Base-by-base conservation (phyloP, 192 early-diverging fungal species). In the Ambispora gerdemannii region DNA sequence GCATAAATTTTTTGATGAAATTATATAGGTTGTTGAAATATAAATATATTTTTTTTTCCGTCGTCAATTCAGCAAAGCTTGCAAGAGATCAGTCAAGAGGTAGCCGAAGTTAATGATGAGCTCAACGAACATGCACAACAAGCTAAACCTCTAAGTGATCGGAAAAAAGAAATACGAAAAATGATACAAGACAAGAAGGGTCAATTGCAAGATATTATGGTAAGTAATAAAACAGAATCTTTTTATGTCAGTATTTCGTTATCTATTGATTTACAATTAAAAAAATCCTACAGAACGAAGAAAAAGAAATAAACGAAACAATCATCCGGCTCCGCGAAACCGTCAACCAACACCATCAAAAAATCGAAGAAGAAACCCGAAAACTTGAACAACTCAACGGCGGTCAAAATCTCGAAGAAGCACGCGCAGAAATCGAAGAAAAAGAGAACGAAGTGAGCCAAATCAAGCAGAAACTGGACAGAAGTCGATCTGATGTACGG, bases 131-230 rank as follows among this genome's bases (percentile, higher is more conserved):
- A 82, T 30, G 74, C 77, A 34, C 51, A 73, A 0, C 70, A 78
- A 35, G 80, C 79, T 19, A 52, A 79, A 19, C 78, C 82, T 11
- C 69, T 80, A 27, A 74, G 80, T 22, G 85, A 88, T 35, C 74
- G 76, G 60, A 88, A 87, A 31, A 75, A 78, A 2, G 59, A 73
- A 19, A 58, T 89, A 6, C 62, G 71, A 11, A 24, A 24, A 11
- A 19, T 36, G 1, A 77, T 89, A 22, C 64, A 78, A 10, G 83
- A 82, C 19, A 85, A 87, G 36, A 74, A 75, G 28, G 72, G 67
- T 3, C 82, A 81, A 63, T 49, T 87, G 27, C 74, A 77, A 13
- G 63, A 66, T 3, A 58, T 75, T 33, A 34, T 68, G n/a, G 77
- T 71, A 72, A 19, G 31, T 59, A 17, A 34, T 20, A 11, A 50